Base-by-base conservation (phyloP, 495 filamentous ascomycete genomes). In the Amniculicola lignicola region DNA sequence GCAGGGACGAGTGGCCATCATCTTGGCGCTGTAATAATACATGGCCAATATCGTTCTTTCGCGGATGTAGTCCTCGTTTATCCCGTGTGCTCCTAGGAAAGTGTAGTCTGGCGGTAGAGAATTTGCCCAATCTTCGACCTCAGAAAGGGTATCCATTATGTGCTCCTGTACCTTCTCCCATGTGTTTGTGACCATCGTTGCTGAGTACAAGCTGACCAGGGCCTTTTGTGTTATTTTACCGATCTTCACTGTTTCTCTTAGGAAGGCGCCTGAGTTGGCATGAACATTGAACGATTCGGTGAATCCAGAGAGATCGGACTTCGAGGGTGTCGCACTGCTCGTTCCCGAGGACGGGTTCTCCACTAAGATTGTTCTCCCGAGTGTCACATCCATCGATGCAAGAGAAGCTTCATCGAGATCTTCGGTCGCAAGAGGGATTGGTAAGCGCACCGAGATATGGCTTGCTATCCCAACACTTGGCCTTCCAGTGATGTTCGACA, bases 1-100 rank as follows among this genome's bases (percentile, higher is more conserved):
- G 54, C 79, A 84, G 0, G 83, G 83, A 6, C 81, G 75, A 53
- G 79, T 77, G 35, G 84, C 78, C 18, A 82, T 68, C n/a, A 84
- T 79, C 14, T 75, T 77, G 9, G 76, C 77, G 52, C 80, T 80
- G 64, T 80, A 74, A 55, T 79, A 85, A 11, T 79, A 62, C 52
- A 86, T 76, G 0, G 45, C 59, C 4, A 73, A 54, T n/a, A 51
- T 59, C 12, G 61, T 37, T n/a, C 69, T 62, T 61, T 74, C 67
- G 41, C 65, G 63, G 10, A 42, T 35, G 50, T 57, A 67, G 18
- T 5, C 2, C 4, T 41, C n/a, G 21, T 59, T 54, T 45, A 57
- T 58, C 10, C 22, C 1, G n/a, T n/a, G n/a, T 11, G 12, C 45
- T 16, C 21, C 42, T 19, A 21, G 23, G 39, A 59, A 59, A 25